Evolutionary conservation across 108 stramenopile genomes (phyloP), one percentile per base, ranked within the genome.

Genomic region (Nitzschia putrida): DNA sequence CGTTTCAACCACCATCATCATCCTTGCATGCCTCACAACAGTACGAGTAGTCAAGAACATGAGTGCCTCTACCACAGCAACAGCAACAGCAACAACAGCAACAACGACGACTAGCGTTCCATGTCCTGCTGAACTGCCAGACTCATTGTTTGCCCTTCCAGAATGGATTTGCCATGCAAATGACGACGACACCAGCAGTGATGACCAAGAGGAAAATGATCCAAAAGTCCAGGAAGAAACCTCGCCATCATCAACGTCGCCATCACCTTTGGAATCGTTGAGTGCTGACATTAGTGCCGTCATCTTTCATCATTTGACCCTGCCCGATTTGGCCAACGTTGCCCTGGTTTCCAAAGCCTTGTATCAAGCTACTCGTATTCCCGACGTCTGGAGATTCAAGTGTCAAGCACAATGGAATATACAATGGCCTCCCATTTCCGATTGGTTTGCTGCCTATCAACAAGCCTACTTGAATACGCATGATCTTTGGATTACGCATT

Each of bases 401-500:
- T 86, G 83, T 60, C 13, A 29, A 24, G 57, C 43, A 37, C 80
- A 80, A 11, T 86, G 85, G 85, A 81, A 86, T 59, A 49, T 18
- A 49, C 47, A 49, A 49, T 49, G 47, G 29, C 29, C 29, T 34
- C 29, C 29, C 29, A 34, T 49, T 24, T 26, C 44, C 1, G 45
- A 84, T 53, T 89, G 83, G 80, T 85, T 57, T 34, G 59, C 34
- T 13, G 76, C 77, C 25, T 89, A 85, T 55, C 74, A 71, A 18
- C 57, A 78, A 53, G 85, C 88, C 20, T 74, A 85, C 53, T 24
- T 16, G 44, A 86, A 89, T 73, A 66, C 77, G 0, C 83, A 89
- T 58, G 85, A 86, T 71, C 61, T 89, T 34, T 89, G 88, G 88
- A 41, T 89, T 38, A 77, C 68, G n/a, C 88, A 89, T 77, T 85